Base-by-base conservation (phyloP, 805 yeast species). In the Kodamaea nitidulidarum region DNA sequence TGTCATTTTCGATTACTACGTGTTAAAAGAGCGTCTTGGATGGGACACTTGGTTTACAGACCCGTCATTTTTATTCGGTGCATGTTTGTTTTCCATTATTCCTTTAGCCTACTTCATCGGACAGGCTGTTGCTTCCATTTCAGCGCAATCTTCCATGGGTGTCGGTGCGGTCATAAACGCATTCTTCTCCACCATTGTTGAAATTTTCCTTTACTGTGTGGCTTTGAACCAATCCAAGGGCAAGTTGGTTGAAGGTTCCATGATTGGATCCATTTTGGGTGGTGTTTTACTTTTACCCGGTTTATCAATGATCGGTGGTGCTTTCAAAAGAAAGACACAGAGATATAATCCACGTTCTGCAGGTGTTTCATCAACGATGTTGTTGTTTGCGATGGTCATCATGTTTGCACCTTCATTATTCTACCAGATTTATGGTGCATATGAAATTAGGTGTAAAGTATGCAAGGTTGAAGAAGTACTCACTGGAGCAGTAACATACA, bases 91-190 rank as follows among this genome's bases (percentile, higher is more conserved):
- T 35, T 85, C 96, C 1, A 87, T 93, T 42, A 76, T 93, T 26
- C 98, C 98, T 5, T 69, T 93, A 48, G 98, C 98, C 0, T 91
- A 93, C 57, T 93, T 88, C 63, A 90, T 93, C 51, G 98, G 98
- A 3, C 98, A 91, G 61, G 98, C 98, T 4, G 98, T 93, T n/a
- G 98, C 98, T 0, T 90, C 98, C 2, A 93, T 93, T 43, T 85
- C 96, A 5, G 98, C 98, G 0, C 98, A 93, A 65, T 87, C 97
- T 0, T 90, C 97, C 0, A 93, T 93, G 98, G 97, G 98, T 20
- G 80, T 93, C 43, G 98, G 98, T 67, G 98, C 98, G 1, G 96
- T 90, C 0, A 88, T 93, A 51, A 93, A 93, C 60, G 98, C 98
- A 0, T 91, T 93, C 54, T 93, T 93, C 71, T 90, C 98, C 1